Base-by-base conservation (phyloP, 2,329 filamentous ascomycete genomes). In the Pseudogymnoascus sp. region DNA sequence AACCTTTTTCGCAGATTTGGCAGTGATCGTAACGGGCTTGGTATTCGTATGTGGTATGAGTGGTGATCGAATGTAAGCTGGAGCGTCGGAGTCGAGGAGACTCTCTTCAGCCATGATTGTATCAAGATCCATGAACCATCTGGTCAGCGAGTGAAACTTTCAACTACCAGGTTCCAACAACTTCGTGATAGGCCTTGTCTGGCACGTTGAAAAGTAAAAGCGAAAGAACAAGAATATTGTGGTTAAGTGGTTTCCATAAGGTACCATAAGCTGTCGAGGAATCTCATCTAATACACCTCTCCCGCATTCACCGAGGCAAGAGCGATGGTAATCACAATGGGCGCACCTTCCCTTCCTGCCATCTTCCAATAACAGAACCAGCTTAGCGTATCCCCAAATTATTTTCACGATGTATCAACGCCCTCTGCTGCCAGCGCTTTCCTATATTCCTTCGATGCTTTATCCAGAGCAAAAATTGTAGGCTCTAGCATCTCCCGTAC, bases 401-500 rank as follows among this genome's bases (percentile, higher is more conserved):
- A 60, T 7, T 35, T 10, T 64, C 56, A 70, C 37, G 66, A 62
- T 53, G 65, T 61, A 50, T 72, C 70, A 50, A 72, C 56, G 5
- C 69, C 69, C 64, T 85, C 85, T 64, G 90, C 88, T 38, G 85
- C 84, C 64, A 92, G 77, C 11, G 87, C 90, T 69, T 81, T 85
- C 67, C 84, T 79, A 72, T 94, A 96, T 70, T 87, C 84, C n/a
- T 76, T 79, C 66, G 85, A 80, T 5, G 92, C 92, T 68, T 83
- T 84, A 64, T 84, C 80, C 65, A 97, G 76, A 11, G 91, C 88
- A 68, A 82, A 80, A 10, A 89, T 78, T 4, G 90, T 89, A 4
- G 91, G 90, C 63, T 84, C 84, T 74, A 96, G 84, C 69, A 97
- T 81, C 67, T 87, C 84, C 68, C 86, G 80, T 3, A 97, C 91